phyloP scores from a whole-genome alignment of 257 asterid species.

The Solanum chilense region DNA sequence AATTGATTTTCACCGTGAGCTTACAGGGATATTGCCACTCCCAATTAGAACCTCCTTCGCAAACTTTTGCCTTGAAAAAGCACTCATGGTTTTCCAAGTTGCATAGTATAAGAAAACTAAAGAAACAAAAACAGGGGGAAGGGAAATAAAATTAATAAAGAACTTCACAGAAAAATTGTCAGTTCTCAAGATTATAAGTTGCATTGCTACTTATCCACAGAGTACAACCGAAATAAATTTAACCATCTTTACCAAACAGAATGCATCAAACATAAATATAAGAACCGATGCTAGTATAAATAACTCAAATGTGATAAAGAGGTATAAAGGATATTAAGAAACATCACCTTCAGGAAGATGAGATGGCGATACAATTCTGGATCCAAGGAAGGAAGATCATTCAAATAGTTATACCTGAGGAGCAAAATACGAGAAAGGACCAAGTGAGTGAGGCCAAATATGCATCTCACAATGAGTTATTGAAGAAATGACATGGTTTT shows the following conservation, averaged over 20 bases:
- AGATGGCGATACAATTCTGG: conserved; percentile 93
- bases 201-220: neutral
- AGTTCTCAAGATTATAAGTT: neutral
- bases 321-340: neutral
- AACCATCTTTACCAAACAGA: neutral
- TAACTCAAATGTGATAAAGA: neutral
- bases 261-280: neutral
- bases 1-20: neutral
- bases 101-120: neutral
- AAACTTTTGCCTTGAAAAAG: neutral
- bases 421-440: neutral
- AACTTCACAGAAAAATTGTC: neutral
- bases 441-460: neutral
- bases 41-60: neutral
- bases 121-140: neutral
- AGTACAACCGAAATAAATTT: neutral
- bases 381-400: conserved; percentile 96
- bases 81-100: neutral
- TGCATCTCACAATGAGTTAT: neutral
- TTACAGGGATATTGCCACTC: neutral
- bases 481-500: neutral
- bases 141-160: neutral
- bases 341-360: conserved; percentile 73
- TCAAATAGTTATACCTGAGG: conserved; percentile 84
- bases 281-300: neutral